Evolutionary conservation across 148 eudicot species (phyloP), one percentile per base, ranked within the genome.

Genomic region (Fagopyrum esculentum): DNA sequence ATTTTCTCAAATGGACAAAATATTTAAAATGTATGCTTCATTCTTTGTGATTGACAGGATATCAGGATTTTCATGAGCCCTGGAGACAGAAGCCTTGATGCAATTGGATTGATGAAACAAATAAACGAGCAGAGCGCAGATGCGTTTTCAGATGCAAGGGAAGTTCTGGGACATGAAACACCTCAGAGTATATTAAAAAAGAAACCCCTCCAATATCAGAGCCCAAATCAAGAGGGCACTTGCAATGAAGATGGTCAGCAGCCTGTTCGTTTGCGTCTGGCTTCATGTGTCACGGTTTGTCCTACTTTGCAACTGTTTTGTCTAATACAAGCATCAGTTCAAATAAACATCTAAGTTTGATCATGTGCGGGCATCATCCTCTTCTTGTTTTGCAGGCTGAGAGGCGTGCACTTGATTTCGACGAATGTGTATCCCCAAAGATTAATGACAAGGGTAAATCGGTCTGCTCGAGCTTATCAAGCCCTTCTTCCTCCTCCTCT

Each of bases 101-200:
- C 97, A 15, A 74, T 92, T 50, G 99, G 94, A 66, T 83, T 95
- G 81, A 89, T 92, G 96, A 90, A 89, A 74, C 96, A 95, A 77
- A 78, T 90, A 69, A 88, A 90, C 43, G 92, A 90, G 79, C 90
- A 89, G 75, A 89, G 85, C 71, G 97, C 94, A 71, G 83, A 85
- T 56, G 84, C 97, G 73, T 90, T 85, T 80, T 97, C 99, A 72
- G 89, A 89, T 79, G 97, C 96, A 54, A 89, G 89, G 72, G 87
- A 90, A 82, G 91, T 90, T 77, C 79, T 92, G 72, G 99, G 96
- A 49, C 88, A 82, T 74, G 97, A 95, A 76, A 92, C 96, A 64
- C 97, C 97, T 4, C 89, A 88, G 82, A 83, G 93, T 40, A 84
- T 90, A 77, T 52, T 92, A 69, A 85, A 81, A 78, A 80, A 72